These are phyloP conservation scores for Cornus florida DNA, from an alignment of 148 eudicot genomes.

Conservation along the genomic window DNA sequence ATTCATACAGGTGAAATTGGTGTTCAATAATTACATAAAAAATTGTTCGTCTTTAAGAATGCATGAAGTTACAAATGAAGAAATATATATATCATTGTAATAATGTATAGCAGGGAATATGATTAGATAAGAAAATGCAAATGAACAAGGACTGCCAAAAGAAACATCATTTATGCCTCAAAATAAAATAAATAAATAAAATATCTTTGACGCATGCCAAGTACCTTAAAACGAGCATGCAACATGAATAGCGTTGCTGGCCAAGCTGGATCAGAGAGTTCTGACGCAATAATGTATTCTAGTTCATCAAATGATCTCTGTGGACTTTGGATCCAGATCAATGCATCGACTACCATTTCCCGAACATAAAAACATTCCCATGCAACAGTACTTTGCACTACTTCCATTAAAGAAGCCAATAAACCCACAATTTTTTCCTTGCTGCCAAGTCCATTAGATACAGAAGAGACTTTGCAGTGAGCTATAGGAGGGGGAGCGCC, in stretches of 20 bases:
- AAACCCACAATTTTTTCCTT: slow-evolving; percentile 89
- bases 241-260: slow-evolving; percentile 81
- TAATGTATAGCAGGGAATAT: neutral
- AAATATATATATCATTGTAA: neutral
- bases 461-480: slow-evolving; percentile 48
- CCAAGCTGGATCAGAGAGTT: slow-evolving; percentile 98
- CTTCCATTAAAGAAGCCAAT: slow-evolving; percentile 96
- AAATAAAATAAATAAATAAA: neutral
- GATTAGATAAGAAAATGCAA: neutral
- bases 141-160: neutral
- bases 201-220: neutral
- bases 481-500: neutral
- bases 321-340: slow-evolving; percentile 99
- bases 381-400: slow-evolving; percentile 94
- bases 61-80: neutral
- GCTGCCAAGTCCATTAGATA: slow-evolving; percentile 66
- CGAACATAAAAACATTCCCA: slow-evolving; percentile 98
- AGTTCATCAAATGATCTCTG: slow-evolving; percentile 88
- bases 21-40: neutral
- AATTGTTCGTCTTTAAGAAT: too few species aligned
- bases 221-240: slow-evolving; percentile 99
- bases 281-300: slow-evolving; percentile 92
- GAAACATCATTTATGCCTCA: neutral
- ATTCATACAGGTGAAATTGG: neutral
- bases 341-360: slow-evolving; percentile 91